Evolutionary conservation across 2,329 filamentous ascomycete species (phyloP), one percentile per base, ranked within the genome.

Genomic region (Cladosporium sp.): DNA sequence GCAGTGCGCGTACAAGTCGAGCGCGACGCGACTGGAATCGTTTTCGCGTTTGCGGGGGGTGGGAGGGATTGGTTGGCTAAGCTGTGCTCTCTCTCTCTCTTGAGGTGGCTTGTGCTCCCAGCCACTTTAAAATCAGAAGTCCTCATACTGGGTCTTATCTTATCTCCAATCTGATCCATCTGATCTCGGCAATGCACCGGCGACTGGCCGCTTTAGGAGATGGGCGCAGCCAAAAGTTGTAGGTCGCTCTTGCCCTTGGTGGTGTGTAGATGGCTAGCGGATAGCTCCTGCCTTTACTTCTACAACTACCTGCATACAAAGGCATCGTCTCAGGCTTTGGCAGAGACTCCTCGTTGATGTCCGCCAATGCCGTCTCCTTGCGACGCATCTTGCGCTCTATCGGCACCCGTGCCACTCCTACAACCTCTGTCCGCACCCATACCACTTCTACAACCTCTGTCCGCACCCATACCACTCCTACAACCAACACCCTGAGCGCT

Each of bases 281-380:
- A 26, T 31, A 23, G 40, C 56, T 46, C 29, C 33, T 57, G 31
- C 55, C 40, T 21, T 3, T 40, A 7, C 5, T 40, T 5, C 35
- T 7, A 40, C 35, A 18, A 6, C 16, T 6, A 40, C 35, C 6
- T 40, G 1, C 31, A 5, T 29, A 16, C 12, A 35, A 14, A 35
- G 33, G 33, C 11, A 14, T 5, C 33, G 33, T n/a, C 37, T n/a
- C 35, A 18, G 21, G 5, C 26, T 16, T 8, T n/a, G 8, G 7
- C 3, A 21, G 56, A 26, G 26, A 5, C 23, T 3, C 12, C 29
- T 1, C 21, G 33, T 56, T 3, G 5, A 66, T 66, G 64, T 57
- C 64, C 26, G 11, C 64, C 33, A 66, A 66, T 62, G 64, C 64
- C 21, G 28, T 40, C 49, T 58, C 64, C 35, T 21, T 44, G 18